Evolutionary conservation across 257 asterid genomes (phyloP), one percentile per base, ranked within the genome.

Genomic region (Leptodermis oblonga): DNA sequence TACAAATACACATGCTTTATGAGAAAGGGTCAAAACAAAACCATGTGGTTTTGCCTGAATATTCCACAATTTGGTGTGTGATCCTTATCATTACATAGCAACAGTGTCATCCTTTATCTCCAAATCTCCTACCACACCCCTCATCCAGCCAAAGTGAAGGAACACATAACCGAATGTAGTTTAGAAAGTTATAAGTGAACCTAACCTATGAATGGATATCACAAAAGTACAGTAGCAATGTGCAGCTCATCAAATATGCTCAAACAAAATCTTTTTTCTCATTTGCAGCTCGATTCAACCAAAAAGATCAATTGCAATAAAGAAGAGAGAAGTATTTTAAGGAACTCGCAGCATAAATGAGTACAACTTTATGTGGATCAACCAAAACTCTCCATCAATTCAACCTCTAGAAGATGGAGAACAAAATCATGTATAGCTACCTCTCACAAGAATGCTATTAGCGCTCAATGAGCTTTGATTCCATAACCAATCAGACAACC

Each of bases 371-470:
- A 15, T 5, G 13, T 14, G 49, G 33, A 15, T 52, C 18, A 15
- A 45, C 31, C 48, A 70, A 60, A n/a, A 9, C 43, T 69, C 46
- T 34, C 42, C 33, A 45, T 25, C n/a, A 41, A 14, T 45, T 26
- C 28, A 62, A 51, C 17, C 31, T 59, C 25, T 41, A 72, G 55
- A 69, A 69, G 66, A 46, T 2, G 55, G 25, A 48, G 69, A 45
- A 43, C 18, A 12, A 56, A 33, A 43, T 17, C 13, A 56, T 55
- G 33, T n/a, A 25, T 11, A 23, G 31, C 68, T 10, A 51, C 26
- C 23, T 0, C 52, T 26, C 43, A 28, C 64, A 25, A 61, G 43
- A 34, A 72, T 23, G n/a, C 51, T 36, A 20, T 20, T 22, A 39
- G 41, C 67, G 14, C 25, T 59, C 22, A 46, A 75, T 30, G 37